Base-by-base conservation (phyloP, 257 asterid genomes). In the Lavandula angustifolia region DNA sequence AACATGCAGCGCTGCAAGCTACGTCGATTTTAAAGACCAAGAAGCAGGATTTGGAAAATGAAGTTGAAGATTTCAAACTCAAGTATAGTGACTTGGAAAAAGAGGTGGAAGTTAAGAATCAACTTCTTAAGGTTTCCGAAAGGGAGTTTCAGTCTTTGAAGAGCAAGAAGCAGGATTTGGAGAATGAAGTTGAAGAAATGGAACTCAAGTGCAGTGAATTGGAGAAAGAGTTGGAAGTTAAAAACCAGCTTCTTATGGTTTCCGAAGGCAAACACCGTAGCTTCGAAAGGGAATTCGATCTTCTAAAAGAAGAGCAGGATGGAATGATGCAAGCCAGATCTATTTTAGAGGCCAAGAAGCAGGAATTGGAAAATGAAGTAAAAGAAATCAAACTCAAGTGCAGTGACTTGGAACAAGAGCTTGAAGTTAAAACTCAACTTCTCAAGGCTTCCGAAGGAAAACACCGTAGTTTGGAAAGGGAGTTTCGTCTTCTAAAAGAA, bases 271-370 rank as follows among this genome's bases (percentile, higher is more conserved):
- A 73, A 67, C 83, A 73, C 66, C 75, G 66, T 18, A 81, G 82
- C 86, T 80, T 92, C 70, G 97, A 89, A 76, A 77, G 72, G 51
- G 94, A 92, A 73, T 70, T 85, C 17, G 46, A 64, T 58, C 73
- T 78, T 55, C 41, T 90, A 57, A 83, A 83, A 80, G 83, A 79
- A 64, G 99, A 90, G 50, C 80, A 82, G 52, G 92, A 87, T 68
- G 71, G 52, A 7, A 64, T 78, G 27, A 60, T 71, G 9, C 72
- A 84, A 70, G 66, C 74, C 66, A 81, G 0, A 1, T 2, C 4
- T 0, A 40, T 11, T 9, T 40, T 40, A 40, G 1, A 40, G 46
- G 8, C 46, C 12, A 2, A 9, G 1, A 40, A 40, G 4, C 46
- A 40, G 46, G 46, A 11, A 8, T 40, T 78, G 76, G 86, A 80